These are phyloP conservation scores for Poa pratensis DNA, from an alignment of 176 grass and related monocot genomes.

Conservation along the genomic window DNA sequence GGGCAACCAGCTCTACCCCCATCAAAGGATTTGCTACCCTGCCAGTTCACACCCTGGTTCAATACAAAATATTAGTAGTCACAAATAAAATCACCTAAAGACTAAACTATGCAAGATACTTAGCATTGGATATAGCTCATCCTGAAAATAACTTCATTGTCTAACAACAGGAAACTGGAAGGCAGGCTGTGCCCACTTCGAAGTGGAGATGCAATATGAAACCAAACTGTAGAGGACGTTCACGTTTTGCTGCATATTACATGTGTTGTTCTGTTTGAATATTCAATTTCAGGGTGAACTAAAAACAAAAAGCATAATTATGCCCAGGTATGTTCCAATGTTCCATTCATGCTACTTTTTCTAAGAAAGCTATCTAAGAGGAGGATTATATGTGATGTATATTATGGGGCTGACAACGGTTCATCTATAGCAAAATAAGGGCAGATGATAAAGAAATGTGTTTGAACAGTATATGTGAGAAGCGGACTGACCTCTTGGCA, in stretches of 20 bases:
- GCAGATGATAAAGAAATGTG: conserved; percentile 15
- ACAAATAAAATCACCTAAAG: conserved; percentile 21
- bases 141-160: background rate
- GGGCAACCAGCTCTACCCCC: conserved; percentile 51
- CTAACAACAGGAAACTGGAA: background rate
- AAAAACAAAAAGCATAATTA: conserved; percentile 3
- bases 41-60: conserved; percentile 64
- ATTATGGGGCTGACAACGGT: background rate
- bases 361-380: conserved; percentile 27
- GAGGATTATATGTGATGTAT: background rate
- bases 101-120: conserved; percentile 11
- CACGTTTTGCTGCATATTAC: background rate
- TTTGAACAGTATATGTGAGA: conserved; percentile 20
- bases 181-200: background rate
- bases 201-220: conserved; percentile 33
- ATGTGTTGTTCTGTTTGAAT: conserved; percentile 20
- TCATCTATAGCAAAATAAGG: conserved; percentile 24
- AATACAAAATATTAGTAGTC: conserved; percentile 44
- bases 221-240: conserved; percentile 15
- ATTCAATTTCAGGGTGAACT: background rate
- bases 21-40: conserved; percentile 58
- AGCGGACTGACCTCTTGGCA: conserved; percentile 71
- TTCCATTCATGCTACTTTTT: background rate
- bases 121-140: background rate
- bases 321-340: conserved; percentile 27